Percentiles rank a stretch among this genome's conserved stretches.
Evolutionary conservation across 257 asterid species (phyloP).

Genomic region (Gentiana dahurica): DNA sequence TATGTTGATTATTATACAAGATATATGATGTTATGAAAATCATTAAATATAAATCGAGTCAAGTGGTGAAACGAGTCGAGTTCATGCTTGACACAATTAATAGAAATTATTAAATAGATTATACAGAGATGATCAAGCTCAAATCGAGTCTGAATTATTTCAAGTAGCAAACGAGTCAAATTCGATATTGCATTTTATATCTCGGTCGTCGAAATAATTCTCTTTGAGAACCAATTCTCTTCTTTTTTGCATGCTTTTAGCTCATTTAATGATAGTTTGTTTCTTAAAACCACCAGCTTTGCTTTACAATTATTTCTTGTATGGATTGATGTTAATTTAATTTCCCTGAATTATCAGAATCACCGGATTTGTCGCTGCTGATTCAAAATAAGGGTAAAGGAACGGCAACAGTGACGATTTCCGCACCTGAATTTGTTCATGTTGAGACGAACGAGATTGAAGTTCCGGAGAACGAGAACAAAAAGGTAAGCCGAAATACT

Average conservation of each 20-base stretch:
- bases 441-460: slow-evolving; percentile 45
- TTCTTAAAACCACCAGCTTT: not conserved
- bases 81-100: too few species aligned
- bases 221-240: not conserved
- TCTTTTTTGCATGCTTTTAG: not conserved
- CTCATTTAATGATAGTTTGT: not conserved
- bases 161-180: too few species aligned
- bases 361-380: slow-evolving; percentile 71
- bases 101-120: too few species aligned
- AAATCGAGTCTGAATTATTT: too few species aligned
- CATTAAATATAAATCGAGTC: too few species aligned
- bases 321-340: not conserved
- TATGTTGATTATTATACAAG: too few species aligned
- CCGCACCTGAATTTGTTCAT: slow-evolving; percentile 53
- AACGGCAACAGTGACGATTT: slow-evolving; percentile 33
- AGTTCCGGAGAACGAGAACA: slow-evolving; percentile 49
- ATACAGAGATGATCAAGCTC: too few species aligned
- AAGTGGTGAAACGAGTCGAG: too few species aligned
- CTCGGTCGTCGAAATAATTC: too few species aligned
- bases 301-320: not conserved
- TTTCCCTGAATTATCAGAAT: slow-evolving; percentile 30
- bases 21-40: too few species aligned
- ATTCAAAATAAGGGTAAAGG: slow-evolving; percentile 68
- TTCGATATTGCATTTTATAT: too few species aligned
- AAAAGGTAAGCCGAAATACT: slow-evolving; percentile 35